Evolutionary conservation across 2,329 filamentous ascomycete genomes (phyloP).

Genomic region (Fusarium sacchari): DNA sequence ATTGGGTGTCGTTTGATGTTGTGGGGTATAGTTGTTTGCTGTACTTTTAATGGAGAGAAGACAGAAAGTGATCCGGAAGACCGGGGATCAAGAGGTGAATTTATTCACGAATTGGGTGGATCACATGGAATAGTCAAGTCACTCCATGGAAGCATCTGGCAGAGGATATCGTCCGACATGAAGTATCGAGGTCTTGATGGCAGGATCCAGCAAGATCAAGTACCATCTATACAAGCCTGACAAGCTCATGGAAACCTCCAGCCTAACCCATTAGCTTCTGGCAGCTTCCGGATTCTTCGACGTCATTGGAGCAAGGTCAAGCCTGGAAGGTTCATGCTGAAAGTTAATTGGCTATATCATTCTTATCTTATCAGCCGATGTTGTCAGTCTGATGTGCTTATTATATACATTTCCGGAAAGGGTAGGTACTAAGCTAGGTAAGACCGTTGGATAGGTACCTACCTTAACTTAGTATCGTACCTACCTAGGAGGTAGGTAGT

Average conservation of each 20-base stretch:
- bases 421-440: no score
- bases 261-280: slow-evolving; percentile 41
- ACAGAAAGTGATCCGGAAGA: slow-evolving; percentile 18
- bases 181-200: slow-evolving; percentile 39
- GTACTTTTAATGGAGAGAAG: slow-evolving; percentile 10
- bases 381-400: neutral
- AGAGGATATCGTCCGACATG: slow-evolving; percentile 28
- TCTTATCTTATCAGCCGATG: slow-evolving; percentile 39
- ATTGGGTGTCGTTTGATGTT: slow-evolving; percentile 39
- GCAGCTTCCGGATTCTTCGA: slow-evolving; percentile 48
- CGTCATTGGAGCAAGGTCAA: slow-evolving; percentile 47
- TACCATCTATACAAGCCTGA: slow-evolving; percentile 38
- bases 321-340: neutral
- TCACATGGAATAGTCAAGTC: slow-evolving; percentile 30
- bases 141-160: slow-evolving; percentile 22
- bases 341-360: slow-evolving; percentile 28
- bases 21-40: slow-evolving; percentile 35
- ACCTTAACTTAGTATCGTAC: no score
- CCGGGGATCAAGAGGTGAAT: slow-evolving; percentile 32
- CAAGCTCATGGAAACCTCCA: slow-evolving; percentile 43
- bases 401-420: neutral
- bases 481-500: no score
- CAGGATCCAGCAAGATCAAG: slow-evolving; percentile 40
- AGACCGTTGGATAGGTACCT: neutral
- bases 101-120: slow-evolving; percentile 41